Conservation (phyloP, 805 yeast genomes). For the Kockiozyma suomiensis region DNA sequence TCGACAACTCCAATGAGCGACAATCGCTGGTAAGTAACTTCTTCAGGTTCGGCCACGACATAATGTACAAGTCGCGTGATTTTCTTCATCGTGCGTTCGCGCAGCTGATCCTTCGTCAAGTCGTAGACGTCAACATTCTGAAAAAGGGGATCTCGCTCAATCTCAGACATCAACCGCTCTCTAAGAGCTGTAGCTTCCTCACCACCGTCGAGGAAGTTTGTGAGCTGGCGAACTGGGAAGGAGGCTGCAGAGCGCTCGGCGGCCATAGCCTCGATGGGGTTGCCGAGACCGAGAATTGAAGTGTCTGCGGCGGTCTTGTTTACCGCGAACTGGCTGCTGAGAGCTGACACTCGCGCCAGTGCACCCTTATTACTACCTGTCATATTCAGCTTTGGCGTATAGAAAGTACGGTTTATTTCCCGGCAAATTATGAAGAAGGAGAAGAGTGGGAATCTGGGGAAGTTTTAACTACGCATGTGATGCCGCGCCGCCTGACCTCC, state of each 20-base stretch:
- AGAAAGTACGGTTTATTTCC: too few relatives aligned
- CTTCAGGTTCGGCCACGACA: constrained; percentile 39
- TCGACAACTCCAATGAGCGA: constrained; percentile 50
- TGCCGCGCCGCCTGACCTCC: constrained; percentile 4
- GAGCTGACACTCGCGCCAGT: constrained; percentile 1
- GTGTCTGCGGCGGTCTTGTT: constrained; percentile 13
- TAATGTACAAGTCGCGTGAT: constrained; percentile 39
- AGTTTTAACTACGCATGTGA: constrained; percentile 11
- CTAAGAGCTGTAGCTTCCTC: constrained; percentile 45
- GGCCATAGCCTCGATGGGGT: constrained; percentile 38
- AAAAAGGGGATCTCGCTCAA: constrained; percentile 61
- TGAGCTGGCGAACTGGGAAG: constrained; percentile 46
- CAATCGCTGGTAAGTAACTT: constrained; percentile 36
- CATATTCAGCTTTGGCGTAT: background rate
- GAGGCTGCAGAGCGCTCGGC: constrained; percentile 46
- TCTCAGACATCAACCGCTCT: constrained; percentile 47
- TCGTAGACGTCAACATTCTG: constrained; percentile 52
- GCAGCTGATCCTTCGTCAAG: constrained; percentile 48
- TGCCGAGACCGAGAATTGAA: constrained; percentile 28
- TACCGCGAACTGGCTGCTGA: constrained; percentile 4
- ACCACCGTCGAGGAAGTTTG: constrained; percentile 51
- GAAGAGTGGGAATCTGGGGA: constrained; percentile 12
- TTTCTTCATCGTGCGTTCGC: constrained; percentile 44
- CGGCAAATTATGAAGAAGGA: background rate
- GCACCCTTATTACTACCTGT: background rate